Percentiles rank a stretch among this genome's conserved stretches.
phyloP scores from a whole-genome alignment of 2,329 filamentous ascomycete genomes.

The Nakataea oryzae region DNA sequence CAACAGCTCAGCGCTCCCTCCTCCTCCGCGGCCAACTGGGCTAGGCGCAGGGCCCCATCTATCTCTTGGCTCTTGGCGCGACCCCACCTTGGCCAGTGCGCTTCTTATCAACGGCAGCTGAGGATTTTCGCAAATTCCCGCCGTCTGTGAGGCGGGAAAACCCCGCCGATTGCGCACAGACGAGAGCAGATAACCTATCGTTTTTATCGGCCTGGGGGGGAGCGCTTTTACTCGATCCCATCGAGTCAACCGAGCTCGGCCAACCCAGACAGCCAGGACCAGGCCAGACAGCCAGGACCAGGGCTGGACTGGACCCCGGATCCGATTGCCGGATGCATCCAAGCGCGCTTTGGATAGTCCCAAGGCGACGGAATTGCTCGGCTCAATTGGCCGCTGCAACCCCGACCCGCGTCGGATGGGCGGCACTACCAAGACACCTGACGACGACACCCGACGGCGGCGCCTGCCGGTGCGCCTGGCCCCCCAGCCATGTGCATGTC shows the following conservation, averaged over 20 bases:
- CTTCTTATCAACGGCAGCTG: not conserved
- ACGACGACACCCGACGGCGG: too few relatives aligned
- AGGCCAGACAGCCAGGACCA: not conserved
- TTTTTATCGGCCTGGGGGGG: too few relatives aligned
- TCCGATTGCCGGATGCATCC: not conserved
- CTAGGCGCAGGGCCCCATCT: not conserved
- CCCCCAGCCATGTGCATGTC: too few relatives aligned
- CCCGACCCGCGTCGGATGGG: too few relatives aligned
- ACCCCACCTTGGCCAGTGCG: not conserved
- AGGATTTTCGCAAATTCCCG: not conserved
- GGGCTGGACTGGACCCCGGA: not conserved
- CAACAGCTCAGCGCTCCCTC: too few relatives aligned
- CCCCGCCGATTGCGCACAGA: not conserved
- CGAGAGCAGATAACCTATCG: not conserved
- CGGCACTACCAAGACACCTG: too few relatives aligned
- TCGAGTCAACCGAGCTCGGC: constrained; percentile 28
- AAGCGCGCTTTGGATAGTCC: too few relatives aligned
- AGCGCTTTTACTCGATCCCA: constrained; percentile 29
- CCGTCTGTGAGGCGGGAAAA: not conserved
- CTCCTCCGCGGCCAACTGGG: too few relatives aligned
- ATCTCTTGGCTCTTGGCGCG: not conserved
- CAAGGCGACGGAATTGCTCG: not conserved
- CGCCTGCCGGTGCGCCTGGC: too few relatives aligned
- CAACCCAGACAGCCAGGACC: too few relatives aligned
- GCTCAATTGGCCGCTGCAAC: not conserved